Conservation (phyloP, 345 rosid genomes). For the Balakata baccata region DNA sequence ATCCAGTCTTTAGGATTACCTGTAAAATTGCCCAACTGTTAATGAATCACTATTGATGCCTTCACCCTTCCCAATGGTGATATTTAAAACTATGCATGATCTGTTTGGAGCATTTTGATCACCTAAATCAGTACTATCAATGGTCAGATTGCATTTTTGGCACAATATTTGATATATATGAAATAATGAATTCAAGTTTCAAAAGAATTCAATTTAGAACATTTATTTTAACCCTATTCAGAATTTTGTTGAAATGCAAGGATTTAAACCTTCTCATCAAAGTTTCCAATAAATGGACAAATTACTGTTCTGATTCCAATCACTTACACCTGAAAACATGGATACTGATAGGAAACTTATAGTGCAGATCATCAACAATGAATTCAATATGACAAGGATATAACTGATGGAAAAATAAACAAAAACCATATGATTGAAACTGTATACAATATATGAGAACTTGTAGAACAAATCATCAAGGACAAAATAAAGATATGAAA, state of each 20-base stretch:
- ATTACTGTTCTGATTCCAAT: background rate
- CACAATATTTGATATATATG: background rate
- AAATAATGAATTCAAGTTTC: background rate
- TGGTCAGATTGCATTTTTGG: constrained; percentile 21
- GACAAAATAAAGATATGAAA: background rate
- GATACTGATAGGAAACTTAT: background rate
- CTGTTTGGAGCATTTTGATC: constrained; percentile 25
- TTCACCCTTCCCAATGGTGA: background rate
- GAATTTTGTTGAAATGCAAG: background rate
- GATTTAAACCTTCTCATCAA: background rate
- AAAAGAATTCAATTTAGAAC: background rate
- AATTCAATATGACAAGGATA: too few relatives aligned
- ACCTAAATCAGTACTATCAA: constrained; percentile 29
- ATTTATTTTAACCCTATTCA: background rate
- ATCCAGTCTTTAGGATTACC: constrained; percentile 9
- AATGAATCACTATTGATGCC: constrained; percentile 19
- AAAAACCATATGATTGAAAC: background rate
- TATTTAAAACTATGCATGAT: constrained; percentile 25
- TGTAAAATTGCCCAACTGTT: constrained; percentile 22
- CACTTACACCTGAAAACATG: background rate
- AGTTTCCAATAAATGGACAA: background rate
- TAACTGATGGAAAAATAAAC: too few relatives aligned
- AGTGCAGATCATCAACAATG: background rate
- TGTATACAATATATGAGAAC: background rate
- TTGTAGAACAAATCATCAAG: constrained; percentile 7